Evolutionary conservation across 1,284 basidiomycete species (phyloP).

Genomic region (Heliocybe sulcata): DNA sequence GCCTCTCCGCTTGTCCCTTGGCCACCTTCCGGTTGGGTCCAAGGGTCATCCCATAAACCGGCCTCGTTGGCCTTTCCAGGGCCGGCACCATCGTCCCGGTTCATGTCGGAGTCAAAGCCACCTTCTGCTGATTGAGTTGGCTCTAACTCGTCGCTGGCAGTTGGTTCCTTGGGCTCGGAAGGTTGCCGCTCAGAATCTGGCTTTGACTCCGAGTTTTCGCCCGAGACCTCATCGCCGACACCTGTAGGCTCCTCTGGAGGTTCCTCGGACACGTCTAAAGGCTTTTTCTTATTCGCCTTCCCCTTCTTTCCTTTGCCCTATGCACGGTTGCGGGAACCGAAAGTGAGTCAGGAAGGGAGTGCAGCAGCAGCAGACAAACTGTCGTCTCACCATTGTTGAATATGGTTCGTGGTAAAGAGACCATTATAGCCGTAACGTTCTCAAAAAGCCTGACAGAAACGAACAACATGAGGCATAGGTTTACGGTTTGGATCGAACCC

Average conservation of each 20-base stretch:
- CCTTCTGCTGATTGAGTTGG: background rate
- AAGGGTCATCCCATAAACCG: background rate
- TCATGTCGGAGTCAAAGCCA: background rate
- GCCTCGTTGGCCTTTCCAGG: background rate
- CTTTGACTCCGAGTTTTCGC: background rate
- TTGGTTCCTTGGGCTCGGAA: background rate
- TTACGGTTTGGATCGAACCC: background rate
- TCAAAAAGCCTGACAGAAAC: background rate
- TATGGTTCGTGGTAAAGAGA: background rate
- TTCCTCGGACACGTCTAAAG: background rate
- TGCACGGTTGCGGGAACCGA: too few relatives aligned
- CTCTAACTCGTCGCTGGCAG: background rate
- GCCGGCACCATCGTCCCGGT: background rate
- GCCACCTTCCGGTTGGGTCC: background rate
- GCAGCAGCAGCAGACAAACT: too few relatives aligned
- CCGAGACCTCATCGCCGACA: background rate
- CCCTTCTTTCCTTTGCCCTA: background rate
- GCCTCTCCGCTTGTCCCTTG: background rate
- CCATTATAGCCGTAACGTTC: background rate
- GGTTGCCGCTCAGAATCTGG: background rate
- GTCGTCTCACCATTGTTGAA: background rate
- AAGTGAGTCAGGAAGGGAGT: too few relatives aligned
- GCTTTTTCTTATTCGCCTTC: background rate
- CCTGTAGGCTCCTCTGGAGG: background rate
- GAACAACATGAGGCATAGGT: background rate